These are phyloP conservation scores for Dalbergia cultrata DNA, from an alignment of 306 rosid genomes.

Conservation along the genomic window DNA sequence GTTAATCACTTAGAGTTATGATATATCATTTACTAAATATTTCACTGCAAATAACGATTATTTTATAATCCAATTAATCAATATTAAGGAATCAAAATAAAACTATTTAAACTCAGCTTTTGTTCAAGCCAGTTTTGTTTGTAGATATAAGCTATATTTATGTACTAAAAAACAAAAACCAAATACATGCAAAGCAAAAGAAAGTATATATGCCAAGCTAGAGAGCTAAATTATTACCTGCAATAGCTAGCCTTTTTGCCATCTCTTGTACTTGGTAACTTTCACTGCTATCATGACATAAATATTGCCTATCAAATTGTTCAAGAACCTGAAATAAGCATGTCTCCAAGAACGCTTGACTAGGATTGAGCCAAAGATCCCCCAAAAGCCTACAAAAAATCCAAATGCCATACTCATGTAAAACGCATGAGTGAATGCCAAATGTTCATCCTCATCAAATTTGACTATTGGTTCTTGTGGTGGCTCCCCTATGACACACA, in stretches of 20 bases:
- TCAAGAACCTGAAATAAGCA: slow-evolving; percentile 36
- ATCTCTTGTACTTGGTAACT: not conserved
- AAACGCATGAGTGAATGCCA: not conserved
- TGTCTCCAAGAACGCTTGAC: not conserved
- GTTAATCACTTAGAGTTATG: no score
- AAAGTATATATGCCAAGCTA: no score
- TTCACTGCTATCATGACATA: not conserved
- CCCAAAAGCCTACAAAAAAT: slow-evolving; percentile 11
- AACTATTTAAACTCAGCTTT: no score
- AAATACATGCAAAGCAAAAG: no score
- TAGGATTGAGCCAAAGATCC: slow-evolving; percentile 20
- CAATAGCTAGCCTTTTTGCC: not conserved
- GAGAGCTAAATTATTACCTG: no score
- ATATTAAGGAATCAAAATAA: no score
- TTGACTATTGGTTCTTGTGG: not conserved
- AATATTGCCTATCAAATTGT: not conserved
- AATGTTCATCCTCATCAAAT: not conserved
- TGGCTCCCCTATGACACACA: not conserved
- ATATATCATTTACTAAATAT: no score
- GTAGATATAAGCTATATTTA: no score
- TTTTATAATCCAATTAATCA: no score
- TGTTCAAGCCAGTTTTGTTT: no score
- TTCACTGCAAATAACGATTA: no score
- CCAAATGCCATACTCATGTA: slow-evolving; percentile 18
- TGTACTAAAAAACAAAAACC: no score